Evolutionary conservation across 768 basidiomycete genomes (phyloP), one percentile per base, ranked within the genome.

Genomic region (Phanerochaete sordida): DNA sequence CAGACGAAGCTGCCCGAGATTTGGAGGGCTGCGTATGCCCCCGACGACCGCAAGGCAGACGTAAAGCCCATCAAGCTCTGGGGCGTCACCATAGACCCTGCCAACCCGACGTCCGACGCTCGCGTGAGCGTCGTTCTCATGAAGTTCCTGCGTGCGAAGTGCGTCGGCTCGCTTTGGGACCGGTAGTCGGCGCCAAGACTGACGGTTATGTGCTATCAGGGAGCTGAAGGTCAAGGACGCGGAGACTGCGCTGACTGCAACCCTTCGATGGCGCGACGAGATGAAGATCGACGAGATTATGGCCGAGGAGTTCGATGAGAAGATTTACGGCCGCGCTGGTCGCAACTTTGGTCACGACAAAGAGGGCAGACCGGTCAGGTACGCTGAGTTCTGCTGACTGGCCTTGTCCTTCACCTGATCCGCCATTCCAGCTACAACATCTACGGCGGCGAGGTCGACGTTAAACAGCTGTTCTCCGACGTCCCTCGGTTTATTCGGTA

Each of bases 101-200:
- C 58, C 2, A 74, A 76, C 57, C 81, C 83, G 13, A 71, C 68
- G 50, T 67, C 66, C 49, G 81, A 90, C 69, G 84, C 90, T 0
- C 81, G 82, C 8, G 82, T 84, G 60, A 91, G 88, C 66, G 89
- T 93, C 31, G 67, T 93, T 9, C 77, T 93, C 37, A 84, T 92
- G 82, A 92, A 93, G 69, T 93, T 93, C 76, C 74, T 91, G 30
- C 81, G 88, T 58, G 91, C 91, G 4, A 82, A 88, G 88, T 85
- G 65, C 35, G 71, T 47, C n/a, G 33, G 31, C 26, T 3, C 2
- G 16, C 33, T 21, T 58, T 48, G 11, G 39, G n/a, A n/a, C 12
- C 8, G 43, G 45, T 58, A n/a, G 5, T 16, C 16, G 51, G 33
- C 7, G 51, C 31, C 16, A 35, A 35, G 27, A 33, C 30, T 24